phyloP scores from a whole-genome alignment of 768 basidiomycete genomes.

The Mycena floridula region DNA sequence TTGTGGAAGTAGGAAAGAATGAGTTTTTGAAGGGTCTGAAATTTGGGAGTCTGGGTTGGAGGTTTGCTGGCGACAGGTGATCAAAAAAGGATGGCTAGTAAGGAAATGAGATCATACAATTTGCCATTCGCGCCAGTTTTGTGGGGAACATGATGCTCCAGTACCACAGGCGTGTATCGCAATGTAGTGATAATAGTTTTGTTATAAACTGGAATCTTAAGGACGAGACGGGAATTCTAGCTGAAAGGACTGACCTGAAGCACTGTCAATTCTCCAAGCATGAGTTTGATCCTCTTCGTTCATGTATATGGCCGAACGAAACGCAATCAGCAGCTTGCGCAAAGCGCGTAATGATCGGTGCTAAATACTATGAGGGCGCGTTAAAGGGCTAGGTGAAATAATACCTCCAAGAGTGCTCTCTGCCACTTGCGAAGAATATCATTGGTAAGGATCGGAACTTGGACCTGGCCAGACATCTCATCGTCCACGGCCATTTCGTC shows the following conservation, averaged over 20 bases:
- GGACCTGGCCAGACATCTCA: slow-evolving; percentile 33
- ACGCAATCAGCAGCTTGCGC: slow-evolving; percentile 80
- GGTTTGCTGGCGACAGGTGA: slow-evolving; percentile 57
- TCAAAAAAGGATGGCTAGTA: slow-evolving; percentile 4
- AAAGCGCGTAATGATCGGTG: slow-evolving; percentile 81
- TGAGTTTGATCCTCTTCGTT: slow-evolving; percentile 77
- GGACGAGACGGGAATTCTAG: background rate
- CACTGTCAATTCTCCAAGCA: slow-evolving; percentile 84
- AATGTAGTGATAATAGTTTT: slow-evolving; percentile 85
- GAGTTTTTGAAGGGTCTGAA: slow-evolving; percentile 80
- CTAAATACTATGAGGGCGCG: slow-evolving; percentile 29
- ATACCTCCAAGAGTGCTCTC: slow-evolving; percentile 77
- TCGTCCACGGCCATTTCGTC: slow-evolving; percentile 42
- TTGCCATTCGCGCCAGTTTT: slow-evolving; percentile 78
- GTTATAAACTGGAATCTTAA: slow-evolving; percentile 79
- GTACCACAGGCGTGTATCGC: slow-evolving; percentile 84
- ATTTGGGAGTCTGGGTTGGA: slow-evolving; percentile 73
- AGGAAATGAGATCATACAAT: slow-evolving; percentile 50
- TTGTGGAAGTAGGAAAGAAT: slow-evolving; percentile 90
- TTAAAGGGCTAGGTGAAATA: slow-evolving; percentile 12
- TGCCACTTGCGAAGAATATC: slow-evolving; percentile 80
- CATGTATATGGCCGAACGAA: slow-evolving; percentile 85
- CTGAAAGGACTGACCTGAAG: slow-evolving; percentile 47
- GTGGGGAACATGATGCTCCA: slow-evolving; percentile 84
- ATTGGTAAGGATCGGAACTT: slow-evolving; percentile 57